Evolutionary conservation across 306 rosid genomes (phyloP), one percentile per base, ranked within the genome.

Genomic region (Casuarina cunninghamiana): DNA sequence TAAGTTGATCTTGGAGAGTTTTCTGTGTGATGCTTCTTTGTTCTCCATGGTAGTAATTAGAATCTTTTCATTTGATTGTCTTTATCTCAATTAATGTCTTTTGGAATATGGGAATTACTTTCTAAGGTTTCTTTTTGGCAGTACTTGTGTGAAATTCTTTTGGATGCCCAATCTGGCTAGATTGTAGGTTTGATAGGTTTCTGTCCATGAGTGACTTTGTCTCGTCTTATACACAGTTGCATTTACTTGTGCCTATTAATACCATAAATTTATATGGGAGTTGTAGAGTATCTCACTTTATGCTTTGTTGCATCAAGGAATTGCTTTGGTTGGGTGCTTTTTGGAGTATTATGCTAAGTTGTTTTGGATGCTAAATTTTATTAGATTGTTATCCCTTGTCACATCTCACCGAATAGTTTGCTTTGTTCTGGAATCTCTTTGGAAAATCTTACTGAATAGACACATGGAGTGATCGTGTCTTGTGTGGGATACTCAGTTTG

Each of bases 1-100:
- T 95, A 91, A 89, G 99, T 88, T 82, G 46, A 46, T 71, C 53
- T 45, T 71, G 38, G 67, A 21, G 58, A 41, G 21, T 32, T 42
- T 70, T 46, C 35, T 45, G 35, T 61, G 17, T 53, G 12, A 35
- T 58, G 46, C 65, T 43, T 5, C 68, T 17, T 41, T 37, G 60
- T 44, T 67, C 45, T 12, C 69, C 55, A 57, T 13, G 1, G 7
- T 48, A 15, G 42, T 51, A 39, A 49, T 39, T 72, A 42, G 21
- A 9, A 26, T 41, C 43, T 1, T 69, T 60, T 63, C 9, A 21
- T 15, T 67, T 67, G 35, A 8, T 67, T 67, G 13, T 42, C 9
- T 21, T 67, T 42, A 3, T 42, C 32, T 67, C 1, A 3, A 32
- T 43, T 15, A 19, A 41, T 8, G 15, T 67, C 42, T 42, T 67